Base-by-base conservation (phyloP, 2,329 filamentous ascomycete species). In the Fusarium sp. region DNA sequence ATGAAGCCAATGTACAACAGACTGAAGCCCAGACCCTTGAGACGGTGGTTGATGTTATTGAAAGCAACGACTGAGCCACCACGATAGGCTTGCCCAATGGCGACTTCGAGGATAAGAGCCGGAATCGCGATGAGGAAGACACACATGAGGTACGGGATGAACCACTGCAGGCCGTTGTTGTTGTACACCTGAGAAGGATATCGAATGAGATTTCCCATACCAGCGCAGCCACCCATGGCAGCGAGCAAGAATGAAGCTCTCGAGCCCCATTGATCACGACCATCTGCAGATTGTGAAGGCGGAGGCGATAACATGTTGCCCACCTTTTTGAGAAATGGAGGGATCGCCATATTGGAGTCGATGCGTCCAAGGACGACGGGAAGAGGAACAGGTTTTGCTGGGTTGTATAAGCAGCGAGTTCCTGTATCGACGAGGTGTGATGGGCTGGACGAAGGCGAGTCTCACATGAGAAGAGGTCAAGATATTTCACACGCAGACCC, bases 11-110 rank as follows among this genome's bases (percentile, higher is more conserved):
- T 80, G 56, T 85, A 82, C 19, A 87, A 76, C 3, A 85, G 77
- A 10, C 82, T 83, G 44, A 87, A 75, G 0, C 86, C 86, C 4
- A 84, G 78, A 4, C 85, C 86, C 65, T 85, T 86, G 32, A 87
- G 76, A 9, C 85, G 80, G 50, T 79, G 75, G 68, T 86, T 81
- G 60, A 88, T 77, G 65, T 82, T 85, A 76, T 84, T 83, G 71
- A 81, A 86, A 6, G 85, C 84, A 52, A 87, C 83, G 38, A 86
- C 83, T 4, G 81, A 82, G 14, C 85, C 85, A 38, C 83, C 85
- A 14, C 84, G 83, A 69, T 87, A 86, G 6, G 85, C 85, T 68
- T 87, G 91, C 45, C 93, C 93, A 51, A 92, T 93, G 52, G 91
- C 91, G 49, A 88, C 85, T 71, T 88, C 86, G 21, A 87, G 80